Percentiles rank a stretch among this genome's conserved stretches.
Evolutionary conservation across 495 filamentous ascomycete species (phyloP).

Genomic region (Neurospora africana): DNA sequence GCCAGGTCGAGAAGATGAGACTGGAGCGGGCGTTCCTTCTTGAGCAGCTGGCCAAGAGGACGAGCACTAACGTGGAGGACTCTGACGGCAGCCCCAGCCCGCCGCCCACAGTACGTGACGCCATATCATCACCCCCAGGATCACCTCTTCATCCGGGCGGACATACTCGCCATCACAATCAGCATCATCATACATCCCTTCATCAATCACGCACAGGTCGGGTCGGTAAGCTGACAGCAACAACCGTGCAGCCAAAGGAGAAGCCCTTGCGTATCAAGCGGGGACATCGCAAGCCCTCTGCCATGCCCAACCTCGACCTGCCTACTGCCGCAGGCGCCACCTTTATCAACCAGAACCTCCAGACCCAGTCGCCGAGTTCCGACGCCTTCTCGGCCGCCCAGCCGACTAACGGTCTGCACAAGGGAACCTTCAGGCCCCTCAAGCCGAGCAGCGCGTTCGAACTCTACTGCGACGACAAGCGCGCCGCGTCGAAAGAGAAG

Average conservation of each 20-base stretch:
- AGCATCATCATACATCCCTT: conserved; percentile 4
- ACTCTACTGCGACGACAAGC: conserved; percentile 38
- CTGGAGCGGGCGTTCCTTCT: conserved; percentile 83
- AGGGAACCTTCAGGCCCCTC: conserved; percentile 30
- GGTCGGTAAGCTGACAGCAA: conserved; percentile 16
- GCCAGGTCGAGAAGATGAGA: conserved; percentile 81
- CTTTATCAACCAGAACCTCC: conserved; percentile 35
- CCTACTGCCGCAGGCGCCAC: conserved; percentile 15
- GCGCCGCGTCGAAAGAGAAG: conserved; percentile 28
- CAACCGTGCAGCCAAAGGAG: conserved; percentile 61
- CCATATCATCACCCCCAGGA: conserved; percentile 15
- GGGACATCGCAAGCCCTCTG: conserved; percentile 48
- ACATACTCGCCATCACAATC: conserved; percentile 1
- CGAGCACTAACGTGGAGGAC: conserved; percentile 68
- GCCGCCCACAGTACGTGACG: conserved; percentile 53
- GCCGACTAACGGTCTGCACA: conserved; percentile 19
- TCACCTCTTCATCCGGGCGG: not conserved
- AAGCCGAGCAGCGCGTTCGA: conserved; percentile 41
- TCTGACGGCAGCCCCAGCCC: conserved; percentile 63
- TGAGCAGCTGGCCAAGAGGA: conserved; percentile 75
- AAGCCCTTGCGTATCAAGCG: conserved; percentile 85
- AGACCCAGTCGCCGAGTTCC: conserved; percentile 35
- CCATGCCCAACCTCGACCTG: conserved; percentile 22
- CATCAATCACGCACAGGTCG: conserved; percentile 6
- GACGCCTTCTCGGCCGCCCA: conserved; percentile 32